These are phyloP conservation scores for Leucoagaricus sp. DNA, from an alignment of 1,284 basidiomycete genomes.

Conservation along the genomic window DNA sequence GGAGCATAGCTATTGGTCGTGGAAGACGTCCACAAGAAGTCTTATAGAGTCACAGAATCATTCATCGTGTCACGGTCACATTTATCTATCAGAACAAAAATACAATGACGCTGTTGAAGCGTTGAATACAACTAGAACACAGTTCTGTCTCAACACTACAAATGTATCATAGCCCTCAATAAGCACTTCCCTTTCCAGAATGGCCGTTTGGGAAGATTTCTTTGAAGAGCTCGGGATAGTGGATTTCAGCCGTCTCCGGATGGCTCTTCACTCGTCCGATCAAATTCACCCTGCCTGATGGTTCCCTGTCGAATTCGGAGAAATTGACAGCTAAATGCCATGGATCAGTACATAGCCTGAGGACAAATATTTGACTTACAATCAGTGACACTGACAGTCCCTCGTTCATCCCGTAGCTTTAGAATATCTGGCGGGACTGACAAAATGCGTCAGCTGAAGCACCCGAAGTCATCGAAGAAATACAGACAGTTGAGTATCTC, in stretches of 20 bases:
- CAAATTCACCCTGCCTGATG: conserved; percentile 69
- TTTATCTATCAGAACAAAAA: too few species aligned
- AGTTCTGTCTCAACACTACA: too few species aligned
- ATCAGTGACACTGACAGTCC: conserved; percentile 54
- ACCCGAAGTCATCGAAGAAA: too few species aligned
- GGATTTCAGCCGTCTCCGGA: conserved; percentile 72
- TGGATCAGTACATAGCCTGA: too few species aligned
- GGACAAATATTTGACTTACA: conserved; percentile 46
- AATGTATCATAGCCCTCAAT: conserved; percentile 56
- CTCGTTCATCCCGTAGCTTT: conserved; percentile 54
- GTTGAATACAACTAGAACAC: too few species aligned
- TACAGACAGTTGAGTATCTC: conserved; percentile 51
- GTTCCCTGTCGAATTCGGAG: conserved; percentile 65
- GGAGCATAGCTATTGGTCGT: conserved; percentile 14
- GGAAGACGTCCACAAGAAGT: neutral
- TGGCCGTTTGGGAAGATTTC: conserved; percentile 68
- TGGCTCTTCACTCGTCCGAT: conserved; percentile 79
- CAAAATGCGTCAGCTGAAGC: too few species aligned
- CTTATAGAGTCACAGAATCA: neutral
- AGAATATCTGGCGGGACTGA: conserved; percentile 65
- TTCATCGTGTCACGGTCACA: conserved; percentile 4
- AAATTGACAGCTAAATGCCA: conserved; percentile 68
- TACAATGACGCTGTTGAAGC: too few species aligned
- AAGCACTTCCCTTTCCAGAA: conserved; percentile 51
- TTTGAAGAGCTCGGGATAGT: conserved; percentile 73